These are phyloP conservation scores for Aspergillus hancockii DNA, from an alignment of 495 filamentous ascomycete species.

Conservation along the genomic window DNA sequence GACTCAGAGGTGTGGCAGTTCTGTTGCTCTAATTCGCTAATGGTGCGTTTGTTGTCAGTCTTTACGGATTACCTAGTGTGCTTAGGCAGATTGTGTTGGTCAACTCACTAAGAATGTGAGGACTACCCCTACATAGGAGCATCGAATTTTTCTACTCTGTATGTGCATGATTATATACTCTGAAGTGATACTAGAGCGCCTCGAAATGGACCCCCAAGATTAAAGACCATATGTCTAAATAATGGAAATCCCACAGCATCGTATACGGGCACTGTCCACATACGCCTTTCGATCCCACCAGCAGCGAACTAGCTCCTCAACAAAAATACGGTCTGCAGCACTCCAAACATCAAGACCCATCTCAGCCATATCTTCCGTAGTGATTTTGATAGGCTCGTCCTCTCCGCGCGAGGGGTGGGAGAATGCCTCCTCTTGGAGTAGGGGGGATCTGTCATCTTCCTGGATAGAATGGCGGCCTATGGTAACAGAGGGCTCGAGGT, in stretches of 20 bases:
- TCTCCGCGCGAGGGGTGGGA: conserved; percentile 3
- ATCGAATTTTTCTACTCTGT: background rate
- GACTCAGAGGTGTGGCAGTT: too few relatives aligned
- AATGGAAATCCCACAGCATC: conserved; percentile 80
- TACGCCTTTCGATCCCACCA: conserved; percentile 73
- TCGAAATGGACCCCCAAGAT: background rate
- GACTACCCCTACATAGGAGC: too few relatives aligned
- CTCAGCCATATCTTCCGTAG: conserved; percentile 67
- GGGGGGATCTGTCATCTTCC: conserved; percentile 29
- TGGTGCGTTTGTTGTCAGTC: too few relatives aligned
- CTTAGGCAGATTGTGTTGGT: too few relatives aligned
- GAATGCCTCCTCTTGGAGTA: conserved; percentile 28
- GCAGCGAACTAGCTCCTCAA: conserved; percentile 61
- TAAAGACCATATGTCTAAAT: conserved; percentile 47
- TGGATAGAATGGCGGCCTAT: conserved; percentile 33
- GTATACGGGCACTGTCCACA: conserved; percentile 70
- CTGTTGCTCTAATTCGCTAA: too few relatives aligned
- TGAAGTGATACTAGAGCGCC: background rate
- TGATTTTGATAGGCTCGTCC: conserved; percentile 53
- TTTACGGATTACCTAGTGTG: too few relatives aligned
- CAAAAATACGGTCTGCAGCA: conserved; percentile 70
- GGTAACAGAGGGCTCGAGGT: conserved; percentile 23
- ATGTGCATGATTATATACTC: background rate
- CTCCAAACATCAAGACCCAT: conserved; percentile 93
- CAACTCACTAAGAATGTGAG: too few relatives aligned